Conservation (phyloP, 495 filamentous ascomycete genomes). For the Lophiostoma macrostomum region DNA sequence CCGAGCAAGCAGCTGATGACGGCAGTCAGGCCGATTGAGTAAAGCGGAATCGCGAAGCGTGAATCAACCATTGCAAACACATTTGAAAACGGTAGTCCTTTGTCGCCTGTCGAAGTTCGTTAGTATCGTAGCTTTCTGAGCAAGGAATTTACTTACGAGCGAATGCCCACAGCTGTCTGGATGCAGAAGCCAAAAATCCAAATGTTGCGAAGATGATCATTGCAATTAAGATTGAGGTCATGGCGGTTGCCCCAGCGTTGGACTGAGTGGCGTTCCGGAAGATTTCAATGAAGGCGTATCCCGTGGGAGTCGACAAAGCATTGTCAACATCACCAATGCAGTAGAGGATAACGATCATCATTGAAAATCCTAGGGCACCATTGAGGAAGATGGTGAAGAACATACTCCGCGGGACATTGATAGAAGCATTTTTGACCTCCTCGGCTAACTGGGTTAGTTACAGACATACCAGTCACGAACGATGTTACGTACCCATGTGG, state of each 20-base stretch:
- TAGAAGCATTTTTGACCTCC: slow-evolving; percentile 33
- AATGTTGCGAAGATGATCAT: slow-evolving; percentile 32
- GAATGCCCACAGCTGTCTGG: slow-evolving; percentile 33
- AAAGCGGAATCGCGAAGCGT: slow-evolving; percentile 20
- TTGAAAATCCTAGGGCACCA: slow-evolving; percentile 27
- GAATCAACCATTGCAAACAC: slow-evolving; percentile 8
- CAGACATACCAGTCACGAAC: not conserved
- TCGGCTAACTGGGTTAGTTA: slow-evolving; percentile 14
- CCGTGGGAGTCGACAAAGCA: slow-evolving; percentile 15
- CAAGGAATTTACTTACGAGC: slow-evolving; percentile 40
- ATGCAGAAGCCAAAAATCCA: slow-evolving; percentile 25
- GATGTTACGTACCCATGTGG: slow-evolving; percentile 26
- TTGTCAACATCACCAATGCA: slow-evolving; percentile 23
- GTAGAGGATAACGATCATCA: slow-evolving; percentile 31
- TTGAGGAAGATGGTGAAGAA: slow-evolving; percentile 28
- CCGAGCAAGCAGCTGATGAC: slow-evolving; percentile 23
- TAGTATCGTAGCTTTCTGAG: not conserved
- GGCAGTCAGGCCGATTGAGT: slow-evolving; percentile 22
- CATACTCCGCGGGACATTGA: slow-evolving; percentile 32
- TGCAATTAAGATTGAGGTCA: slow-evolving; percentile 28
- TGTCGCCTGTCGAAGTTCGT: slow-evolving; percentile 25
- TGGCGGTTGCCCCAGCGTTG: slow-evolving; percentile 8
- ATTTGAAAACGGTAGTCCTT: slow-evolving; percentile 23
- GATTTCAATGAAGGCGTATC: slow-evolving; percentile 27
- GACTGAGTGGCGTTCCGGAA: slow-evolving; percentile 24